These are phyloP conservation scores for Lactarius quietus DNA, from an alignment of 768 basidiomycete genomes.

Conservation along the genomic window DNA sequence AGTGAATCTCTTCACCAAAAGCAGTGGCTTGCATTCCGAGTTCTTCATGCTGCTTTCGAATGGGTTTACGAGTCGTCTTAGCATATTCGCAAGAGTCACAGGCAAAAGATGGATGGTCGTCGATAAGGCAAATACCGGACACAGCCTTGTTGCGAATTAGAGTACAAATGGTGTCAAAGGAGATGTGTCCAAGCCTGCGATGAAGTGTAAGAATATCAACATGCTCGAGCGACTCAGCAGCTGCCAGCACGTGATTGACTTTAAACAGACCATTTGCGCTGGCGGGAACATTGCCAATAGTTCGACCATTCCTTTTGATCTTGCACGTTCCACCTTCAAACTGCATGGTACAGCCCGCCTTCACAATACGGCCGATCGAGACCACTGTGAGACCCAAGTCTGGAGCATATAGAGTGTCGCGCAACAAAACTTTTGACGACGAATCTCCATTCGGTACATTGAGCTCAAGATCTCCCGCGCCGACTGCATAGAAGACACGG, in stretches of 20 bases:
- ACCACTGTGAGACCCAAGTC: neutral
- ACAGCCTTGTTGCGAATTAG: conserved; percentile 22
- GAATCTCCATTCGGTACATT: neutral
- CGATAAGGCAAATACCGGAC: neutral
- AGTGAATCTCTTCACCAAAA: neutral
- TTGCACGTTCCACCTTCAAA: neutral
- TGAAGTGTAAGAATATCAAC: neutral
- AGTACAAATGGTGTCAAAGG: conserved; percentile 26
- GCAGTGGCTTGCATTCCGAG: neutral
- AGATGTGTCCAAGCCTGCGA: conserved; percentile 36
- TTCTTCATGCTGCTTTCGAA: neutral
- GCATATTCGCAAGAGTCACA: conserved; percentile 34
- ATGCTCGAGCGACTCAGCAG: no score
- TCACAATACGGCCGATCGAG: neutral
- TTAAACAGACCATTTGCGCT: neutral
- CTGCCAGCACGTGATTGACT: neutral
- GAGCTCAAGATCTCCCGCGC: neutral
- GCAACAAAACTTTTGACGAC: neutral
- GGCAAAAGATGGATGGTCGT: conserved; percentile 21
- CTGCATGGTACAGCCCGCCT: neutral
- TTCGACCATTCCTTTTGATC: neutral
- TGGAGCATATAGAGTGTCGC: neutral
- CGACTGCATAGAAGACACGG: neutral
- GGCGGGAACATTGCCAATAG: neutral
- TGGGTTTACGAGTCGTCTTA: neutral